These are phyloP conservation scores for Wickerhamiella lipophila DNA, from an alignment of 805 yeast genomes.

Conservation along the genomic window DNA sequence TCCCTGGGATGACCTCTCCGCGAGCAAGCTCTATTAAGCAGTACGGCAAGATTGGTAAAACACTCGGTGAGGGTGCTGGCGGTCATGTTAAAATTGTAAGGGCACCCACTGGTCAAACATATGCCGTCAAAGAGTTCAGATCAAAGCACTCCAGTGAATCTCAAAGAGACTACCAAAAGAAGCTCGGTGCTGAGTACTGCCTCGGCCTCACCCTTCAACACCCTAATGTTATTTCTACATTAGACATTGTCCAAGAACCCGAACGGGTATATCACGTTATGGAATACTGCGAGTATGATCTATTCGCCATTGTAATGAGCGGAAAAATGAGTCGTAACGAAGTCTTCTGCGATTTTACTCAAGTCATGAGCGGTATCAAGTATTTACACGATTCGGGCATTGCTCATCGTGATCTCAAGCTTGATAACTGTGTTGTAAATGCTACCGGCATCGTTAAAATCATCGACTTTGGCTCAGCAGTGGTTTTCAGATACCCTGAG, in stretches of 20 bases:
- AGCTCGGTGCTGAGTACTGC: conserved; percentile 88
- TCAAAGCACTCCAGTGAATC: conserved; percentile 61
- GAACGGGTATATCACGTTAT: conserved; percentile 79
- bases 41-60: conserved; percentile 73
- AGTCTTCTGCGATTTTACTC: conserved; percentile 80
- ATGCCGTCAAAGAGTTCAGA: conserved; percentile 89
- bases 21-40: conserved; percentile 37
- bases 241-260: conserved; percentile 81
- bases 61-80: conserved; percentile 90
- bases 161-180: conserved; percentile 76
- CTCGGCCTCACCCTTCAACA: conserved; percentile 83
- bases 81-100: conserved; percentile 72
- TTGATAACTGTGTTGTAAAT: conserved; percentile 84
- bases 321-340: conserved; percentile 73
- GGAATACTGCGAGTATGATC: conserved; percentile 89
- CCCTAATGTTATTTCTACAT: conserved; percentile 80
- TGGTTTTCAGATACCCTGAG: conserved; percentile 80
- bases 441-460: conserved; percentile 73
- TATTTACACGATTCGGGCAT: conserved; percentile 71
- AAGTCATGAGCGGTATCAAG: conserved; percentile 64
- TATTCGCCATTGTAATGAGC: conserved; percentile 90
- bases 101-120: conserved; percentile 46
- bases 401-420: conserved; percentile 82
- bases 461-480: conserved; percentile 90
- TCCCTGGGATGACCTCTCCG: conserved; percentile 7